Evolutionary conservation across 306 rosid species (phyloP).

Genomic region (Lupinus albus): DNA sequence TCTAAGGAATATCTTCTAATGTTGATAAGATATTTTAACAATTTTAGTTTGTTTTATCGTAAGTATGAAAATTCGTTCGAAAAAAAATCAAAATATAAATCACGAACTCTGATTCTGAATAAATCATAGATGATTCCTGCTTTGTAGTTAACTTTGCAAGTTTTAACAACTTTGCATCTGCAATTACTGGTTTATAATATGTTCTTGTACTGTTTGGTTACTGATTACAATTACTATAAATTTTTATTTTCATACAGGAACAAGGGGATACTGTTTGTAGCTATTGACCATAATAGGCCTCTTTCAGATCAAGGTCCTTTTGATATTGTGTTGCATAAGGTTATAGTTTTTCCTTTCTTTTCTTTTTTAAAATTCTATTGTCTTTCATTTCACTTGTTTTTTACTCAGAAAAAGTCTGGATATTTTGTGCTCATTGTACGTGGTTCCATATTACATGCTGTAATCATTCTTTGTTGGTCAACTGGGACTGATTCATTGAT

Average conservation of each 20-base stretch:
- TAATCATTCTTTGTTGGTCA: slow-evolving; percentile 9
- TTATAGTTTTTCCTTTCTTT: slow-evolving; percentile 31
- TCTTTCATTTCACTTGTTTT: too few species aligned
- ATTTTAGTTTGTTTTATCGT: slow-evolving; percentile 6
- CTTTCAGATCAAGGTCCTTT: slow-evolving; percentile 92
- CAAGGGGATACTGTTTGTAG: slow-evolving; percentile 79
- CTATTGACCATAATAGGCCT: slow-evolving; percentile 72
- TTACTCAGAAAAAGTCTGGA: too few species aligned
- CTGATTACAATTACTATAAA: slow-evolving; percentile 24
- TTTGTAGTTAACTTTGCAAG: not conserved
- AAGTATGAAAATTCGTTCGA: not conserved
- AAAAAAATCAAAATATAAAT: not conserved
- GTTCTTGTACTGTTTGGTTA: not conserved
- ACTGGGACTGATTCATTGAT: slow-evolving; percentile 28
- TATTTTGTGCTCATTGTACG: not conserved
- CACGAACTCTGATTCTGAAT: not conserved
- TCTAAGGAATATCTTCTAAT: slow-evolving; percentile 23
- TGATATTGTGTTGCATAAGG: slow-evolving; percentile 89
- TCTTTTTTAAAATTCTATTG: too few species aligned
- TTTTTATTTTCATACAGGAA: slow-evolving; percentile 56
- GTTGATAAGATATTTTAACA: slow-evolving; percentile 26
- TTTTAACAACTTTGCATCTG: not conserved
- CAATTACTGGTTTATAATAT: too few species aligned
- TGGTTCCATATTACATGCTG: not conserved
- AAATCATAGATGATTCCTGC: not conserved